Evolutionary conservation across 768 basidiomycete genomes (phyloP).

Genomic region (Podaxis carcinomalis): DNA sequence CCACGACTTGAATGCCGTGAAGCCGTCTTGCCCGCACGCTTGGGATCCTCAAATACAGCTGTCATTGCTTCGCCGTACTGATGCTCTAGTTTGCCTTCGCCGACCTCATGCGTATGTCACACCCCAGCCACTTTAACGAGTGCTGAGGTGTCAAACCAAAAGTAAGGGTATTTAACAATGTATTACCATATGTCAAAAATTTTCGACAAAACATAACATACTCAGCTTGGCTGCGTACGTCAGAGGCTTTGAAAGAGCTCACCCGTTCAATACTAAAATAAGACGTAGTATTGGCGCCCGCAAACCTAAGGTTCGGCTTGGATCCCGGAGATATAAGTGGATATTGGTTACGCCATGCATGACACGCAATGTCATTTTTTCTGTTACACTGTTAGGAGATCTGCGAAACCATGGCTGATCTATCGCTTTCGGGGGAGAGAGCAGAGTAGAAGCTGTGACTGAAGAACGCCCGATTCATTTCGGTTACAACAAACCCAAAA

Average conservation of each 20-base stretch:
- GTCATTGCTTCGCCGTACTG: too few species aligned
- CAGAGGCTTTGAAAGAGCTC: neutral
- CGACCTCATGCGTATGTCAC: neutral
- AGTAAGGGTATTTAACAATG: neutral
- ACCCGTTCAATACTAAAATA: neutral
- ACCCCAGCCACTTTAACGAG: neutral
- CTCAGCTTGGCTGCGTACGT: neutral
- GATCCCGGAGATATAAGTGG: conserved; percentile 1
- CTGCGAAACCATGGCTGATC: neutral
- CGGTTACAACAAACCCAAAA: conserved; percentile 2
- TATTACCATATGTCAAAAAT: neutral
- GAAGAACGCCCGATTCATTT: neutral
- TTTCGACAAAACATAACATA: neutral
- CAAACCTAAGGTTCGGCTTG: neutral
- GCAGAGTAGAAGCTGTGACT: neutral
- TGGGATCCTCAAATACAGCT: too few species aligned
- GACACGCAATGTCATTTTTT: neutral
- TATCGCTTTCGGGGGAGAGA: neutral
- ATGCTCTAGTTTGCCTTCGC: neutral
- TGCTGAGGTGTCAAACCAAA: neutral
- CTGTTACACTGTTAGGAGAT: neutral
- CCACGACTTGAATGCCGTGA: neutral
- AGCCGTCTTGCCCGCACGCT: too few species aligned
- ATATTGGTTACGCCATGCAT: neutral
- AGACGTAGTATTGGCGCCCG: neutral